phyloP scores from a whole-genome alignment of 179 eudicot species.

The Actinidia arguta region DNA sequence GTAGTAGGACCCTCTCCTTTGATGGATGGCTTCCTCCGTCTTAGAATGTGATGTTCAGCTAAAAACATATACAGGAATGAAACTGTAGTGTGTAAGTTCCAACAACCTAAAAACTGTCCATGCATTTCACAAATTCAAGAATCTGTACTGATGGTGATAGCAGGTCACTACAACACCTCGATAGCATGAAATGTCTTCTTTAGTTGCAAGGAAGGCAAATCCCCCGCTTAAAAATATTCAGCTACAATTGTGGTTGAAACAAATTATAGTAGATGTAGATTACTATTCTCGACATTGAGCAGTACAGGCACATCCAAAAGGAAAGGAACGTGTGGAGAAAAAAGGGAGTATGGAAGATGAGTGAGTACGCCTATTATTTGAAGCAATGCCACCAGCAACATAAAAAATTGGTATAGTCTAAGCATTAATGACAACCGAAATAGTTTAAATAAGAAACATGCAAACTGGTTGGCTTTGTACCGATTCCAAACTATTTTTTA shows the following conservation, averaged over 20 bases:
- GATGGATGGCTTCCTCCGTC: conserved; percentile 44
- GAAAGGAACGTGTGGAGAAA: neutral
- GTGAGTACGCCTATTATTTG: neutral
- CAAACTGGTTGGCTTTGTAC: neutral
- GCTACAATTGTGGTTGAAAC: conserved; percentile 5
- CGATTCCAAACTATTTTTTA: neutral
- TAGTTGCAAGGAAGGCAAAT: neutral
- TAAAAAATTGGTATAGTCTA: neutral
- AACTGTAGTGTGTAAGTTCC: conserved; percentile 7
- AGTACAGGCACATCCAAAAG: neutral
- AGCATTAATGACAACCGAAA: neutral
- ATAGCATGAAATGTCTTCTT: neutral
- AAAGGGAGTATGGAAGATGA: neutral
- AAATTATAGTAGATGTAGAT: neutral
- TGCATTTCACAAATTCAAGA: neutral
- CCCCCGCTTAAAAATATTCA: neutral
- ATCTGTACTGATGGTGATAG: neutral
- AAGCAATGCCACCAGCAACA: neutral
- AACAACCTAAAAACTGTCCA: neutral
- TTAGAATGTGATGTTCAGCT: conserved; percentile 49
- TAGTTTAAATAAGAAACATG: neutral
- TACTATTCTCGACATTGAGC: neutral
- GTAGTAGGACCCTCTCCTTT: conserved; percentile 25
- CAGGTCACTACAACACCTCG: neutral
- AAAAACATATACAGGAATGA: conserved; percentile 21